phyloP scores from a whole-genome alignment of 2,329 filamentous ascomycete genomes.

The Clonostachys chloroleuca region DNA sequence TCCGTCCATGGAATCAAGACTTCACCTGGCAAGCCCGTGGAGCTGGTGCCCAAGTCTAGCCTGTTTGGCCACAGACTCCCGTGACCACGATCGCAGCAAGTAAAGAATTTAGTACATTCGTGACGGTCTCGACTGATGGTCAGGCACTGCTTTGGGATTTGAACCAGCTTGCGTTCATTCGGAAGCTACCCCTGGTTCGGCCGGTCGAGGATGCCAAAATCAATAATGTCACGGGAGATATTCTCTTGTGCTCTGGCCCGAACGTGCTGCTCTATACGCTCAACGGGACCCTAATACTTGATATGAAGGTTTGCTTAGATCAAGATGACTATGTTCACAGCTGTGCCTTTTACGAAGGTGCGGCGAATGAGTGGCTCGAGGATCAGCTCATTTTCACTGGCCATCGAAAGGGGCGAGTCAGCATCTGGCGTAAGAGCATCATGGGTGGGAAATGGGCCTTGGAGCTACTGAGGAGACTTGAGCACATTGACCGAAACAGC shows the following conservation, averaged over 20 bases:
- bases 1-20: conserved; percentile 74
- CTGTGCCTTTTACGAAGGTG: conserved; percentile 90
- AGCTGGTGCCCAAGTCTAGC: conserved; percentile 72
- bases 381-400: conserved; percentile 85
- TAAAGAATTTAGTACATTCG: conserved; percentile 80
- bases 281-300: conserved; percentile 78
- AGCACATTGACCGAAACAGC: conserved; percentile 68
- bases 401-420: conserved; percentile 78
- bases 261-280: conserved; percentile 78
- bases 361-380: conserved; percentile 87
- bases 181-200: conserved; percentile 59
- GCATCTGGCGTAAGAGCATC: conserved; percentile 62
- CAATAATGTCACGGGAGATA: conserved; percentile 87
- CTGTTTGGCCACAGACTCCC: conserved; percentile 84
- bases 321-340: conserved; percentile 74
- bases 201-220: conserved; percentile 72
- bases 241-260: conserved; percentile 76
- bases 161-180: conserved; percentile 82
- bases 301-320: conserved; percentile 69
- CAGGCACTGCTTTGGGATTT: conserved; percentile 90
- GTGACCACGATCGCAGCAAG: conserved; percentile 81
- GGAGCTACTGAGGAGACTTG: conserved; percentile 74
- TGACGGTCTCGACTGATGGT: conserved; percentile 79
- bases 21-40: conserved; percentile 62
- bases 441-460: conserved; percentile 65